Evolutionary conservation across 108 stramenopile species (phyloP).

Genomic region (Poteriospumella lacustris): DNA sequence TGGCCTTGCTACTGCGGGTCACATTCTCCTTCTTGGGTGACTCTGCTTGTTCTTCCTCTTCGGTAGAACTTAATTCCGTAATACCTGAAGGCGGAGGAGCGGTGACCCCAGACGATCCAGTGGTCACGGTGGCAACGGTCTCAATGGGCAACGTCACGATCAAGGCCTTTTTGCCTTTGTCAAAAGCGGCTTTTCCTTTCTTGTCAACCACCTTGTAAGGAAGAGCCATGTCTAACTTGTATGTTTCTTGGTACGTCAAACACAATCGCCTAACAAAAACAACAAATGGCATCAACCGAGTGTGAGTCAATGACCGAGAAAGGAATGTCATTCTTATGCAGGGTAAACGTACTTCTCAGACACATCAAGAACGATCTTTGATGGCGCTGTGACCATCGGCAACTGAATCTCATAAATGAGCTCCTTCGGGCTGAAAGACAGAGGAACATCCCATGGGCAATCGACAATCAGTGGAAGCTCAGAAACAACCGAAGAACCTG

Average conservation of each 20-base stretch:
- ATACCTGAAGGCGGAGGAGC: no score
- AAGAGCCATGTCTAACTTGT: slow-evolving; percentile 26
- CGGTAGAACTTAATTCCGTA: no score
- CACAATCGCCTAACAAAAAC: not conserved
- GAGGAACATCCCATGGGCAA: not conserved
- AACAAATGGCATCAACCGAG: not conserved
- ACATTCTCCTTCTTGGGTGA: not conserved
- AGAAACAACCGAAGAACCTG: not conserved
- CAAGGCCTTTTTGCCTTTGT: slow-evolving; percentile 21
- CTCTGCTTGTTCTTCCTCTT: not conserved
- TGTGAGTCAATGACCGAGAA: no score
- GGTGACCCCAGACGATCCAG: not conserved
- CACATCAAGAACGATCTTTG: slow-evolving; percentile 29
- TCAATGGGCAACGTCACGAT: slow-evolving; percentile 25
- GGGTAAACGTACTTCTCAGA: slow-evolving; percentile 22
- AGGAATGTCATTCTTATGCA: not conserved
- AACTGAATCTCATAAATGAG: slow-evolving; percentile 31
- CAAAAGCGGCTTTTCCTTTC: slow-evolving; percentile 28
- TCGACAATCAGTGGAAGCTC: not conserved
- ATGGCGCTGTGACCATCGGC: slow-evolving; percentile 19
- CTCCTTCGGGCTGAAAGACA: slow-evolving; percentile 27
- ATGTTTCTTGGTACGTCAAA: slow-evolving; percentile 2
- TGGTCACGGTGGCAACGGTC: not conserved
- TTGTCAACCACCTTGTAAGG: slow-evolving; percentile 34
- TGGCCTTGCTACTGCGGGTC: not conserved